Percentiles rank a stretch among this genome's conserved stretches.
These are phyloP conservation scores for Thalia dealbata DNA, from an alignment of 176 grass and related monocot genomes.

Conservation along the genomic window DNA sequence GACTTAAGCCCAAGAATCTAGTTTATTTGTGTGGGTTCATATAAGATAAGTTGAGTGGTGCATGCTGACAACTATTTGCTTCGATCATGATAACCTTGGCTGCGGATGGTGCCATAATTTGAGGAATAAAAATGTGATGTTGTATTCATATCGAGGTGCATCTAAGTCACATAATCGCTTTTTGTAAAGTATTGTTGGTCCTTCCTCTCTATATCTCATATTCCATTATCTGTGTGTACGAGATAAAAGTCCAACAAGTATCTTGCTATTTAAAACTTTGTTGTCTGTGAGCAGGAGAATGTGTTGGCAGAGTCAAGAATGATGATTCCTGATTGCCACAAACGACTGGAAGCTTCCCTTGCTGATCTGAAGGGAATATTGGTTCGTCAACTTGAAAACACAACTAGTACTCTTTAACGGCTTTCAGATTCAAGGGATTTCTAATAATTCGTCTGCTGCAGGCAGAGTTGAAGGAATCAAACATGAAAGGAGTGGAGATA, in stretches of 20 bases:
- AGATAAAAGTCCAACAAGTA: no score
- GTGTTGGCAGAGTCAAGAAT: constrained; percentile 94
- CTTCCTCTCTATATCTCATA: neutral
- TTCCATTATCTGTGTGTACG: neutral
- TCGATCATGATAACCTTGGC: neutral
- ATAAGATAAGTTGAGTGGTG: neutral
- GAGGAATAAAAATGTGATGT: neutral
- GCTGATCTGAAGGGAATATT: constrained; percentile 71
- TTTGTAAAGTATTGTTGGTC: neutral
- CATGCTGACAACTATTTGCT: neutral
- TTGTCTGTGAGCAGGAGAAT: constrained; percentile 41
- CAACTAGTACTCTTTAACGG: neutral
- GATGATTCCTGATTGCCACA: constrained; percentile 95
- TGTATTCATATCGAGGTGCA: neutral
- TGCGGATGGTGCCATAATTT: neutral
- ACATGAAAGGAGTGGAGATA: constrained; percentile 58
- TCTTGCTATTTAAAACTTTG: neutral
- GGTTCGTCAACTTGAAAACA: constrained; percentile 23
- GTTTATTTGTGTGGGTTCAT: no score
- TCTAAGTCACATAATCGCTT: neutral
- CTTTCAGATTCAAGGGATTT: neutral
- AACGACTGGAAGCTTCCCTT: constrained; percentile 71
- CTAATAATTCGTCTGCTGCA: constrained; percentile 9
- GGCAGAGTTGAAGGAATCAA: constrained; percentile 71
- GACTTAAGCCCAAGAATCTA: no score